phyloP scores from a whole-genome alignment of 176 grass and related monocot genomes.

The Hyparrhenia diplandra region DNA sequence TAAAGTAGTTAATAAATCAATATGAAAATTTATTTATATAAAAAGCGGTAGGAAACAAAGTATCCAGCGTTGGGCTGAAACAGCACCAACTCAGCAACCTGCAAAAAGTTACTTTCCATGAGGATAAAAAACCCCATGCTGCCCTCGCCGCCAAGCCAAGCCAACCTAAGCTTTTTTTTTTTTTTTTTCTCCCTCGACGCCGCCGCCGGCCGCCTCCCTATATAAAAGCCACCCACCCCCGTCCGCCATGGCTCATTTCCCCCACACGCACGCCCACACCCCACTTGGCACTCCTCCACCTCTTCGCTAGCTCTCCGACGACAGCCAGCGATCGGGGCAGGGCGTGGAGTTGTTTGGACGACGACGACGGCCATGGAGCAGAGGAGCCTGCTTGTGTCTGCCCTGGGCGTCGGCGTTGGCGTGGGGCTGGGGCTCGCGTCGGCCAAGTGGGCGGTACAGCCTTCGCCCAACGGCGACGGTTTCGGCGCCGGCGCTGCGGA shows the following conservation, averaged over 20 bases:
- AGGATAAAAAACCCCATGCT: neutral
- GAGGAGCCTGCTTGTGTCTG: constrained; percentile 77
- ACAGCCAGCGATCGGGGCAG: too few relatives aligned
- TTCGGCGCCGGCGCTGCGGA: constrained; percentile 23
- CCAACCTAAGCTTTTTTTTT: neutral
- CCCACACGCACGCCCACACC: too few relatives aligned
- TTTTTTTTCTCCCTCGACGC: neutral
- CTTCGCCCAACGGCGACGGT: neutral
- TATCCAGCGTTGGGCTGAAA: neutral
- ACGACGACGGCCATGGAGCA: constrained; percentile 63
- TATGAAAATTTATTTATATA: too few relatives aligned
- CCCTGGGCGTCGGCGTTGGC: constrained; percentile 74
- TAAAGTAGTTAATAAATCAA: too few relatives aligned
- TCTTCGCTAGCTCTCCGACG: too few relatives aligned
- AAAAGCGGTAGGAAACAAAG: neutral
- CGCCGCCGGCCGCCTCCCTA: neutral
- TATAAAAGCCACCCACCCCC: constrained; percentile 40
- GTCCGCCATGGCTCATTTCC: constrained; percentile 29
- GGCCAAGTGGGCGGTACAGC: constrained; percentile 33
- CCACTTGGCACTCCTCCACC: too few relatives aligned
- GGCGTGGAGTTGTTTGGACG: too few relatives aligned
- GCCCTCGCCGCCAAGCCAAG: constrained; percentile 22
- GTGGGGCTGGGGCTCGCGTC: constrained; percentile 82
- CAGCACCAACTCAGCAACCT: constrained; percentile 3
- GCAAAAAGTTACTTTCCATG: neutral